Evolutionary conservation across 2,329 filamentous ascomycete species (phyloP).

Genomic region (Colletotrichum eremochloae): DNA sequence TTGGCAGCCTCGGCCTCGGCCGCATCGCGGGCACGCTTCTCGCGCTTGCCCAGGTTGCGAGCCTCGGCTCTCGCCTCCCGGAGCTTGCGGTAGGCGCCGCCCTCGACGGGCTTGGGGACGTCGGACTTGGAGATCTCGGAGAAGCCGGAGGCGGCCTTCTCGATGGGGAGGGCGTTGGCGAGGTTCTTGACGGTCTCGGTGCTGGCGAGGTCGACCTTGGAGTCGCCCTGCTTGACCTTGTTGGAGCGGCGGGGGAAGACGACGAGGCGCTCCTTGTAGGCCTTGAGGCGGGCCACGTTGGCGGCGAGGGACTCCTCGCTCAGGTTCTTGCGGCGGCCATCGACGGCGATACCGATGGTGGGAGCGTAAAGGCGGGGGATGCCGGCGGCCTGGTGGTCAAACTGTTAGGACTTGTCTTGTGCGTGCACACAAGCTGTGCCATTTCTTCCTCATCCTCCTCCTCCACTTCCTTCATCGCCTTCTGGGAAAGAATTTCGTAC

Average conservation of each 20-base stretch:
- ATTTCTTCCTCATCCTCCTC: background rate
- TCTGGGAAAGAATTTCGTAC: slow-evolving; percentile 64
- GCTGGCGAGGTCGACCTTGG: slow-evolving; percentile 82
- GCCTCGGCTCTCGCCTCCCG: slow-evolving; percentile 87
- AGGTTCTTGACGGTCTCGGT: slow-evolving; percentile 71
- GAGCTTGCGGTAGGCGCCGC: slow-evolving; percentile 89
- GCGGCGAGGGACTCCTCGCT: slow-evolving; percentile 92
- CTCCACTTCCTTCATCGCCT: background rate
- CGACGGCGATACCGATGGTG: slow-evolving; percentile 97
- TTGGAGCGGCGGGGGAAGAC: slow-evolving; percentile 97
- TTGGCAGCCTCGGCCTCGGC: slow-evolving; percentile 86
- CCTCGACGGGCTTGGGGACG: slow-evolving; percentile 79
- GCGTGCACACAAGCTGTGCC: background rate
- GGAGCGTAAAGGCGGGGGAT: slow-evolving; percentile 94
- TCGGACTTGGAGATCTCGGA: slow-evolving; percentile 86
- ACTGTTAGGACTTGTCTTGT: slow-evolving; percentile 18
- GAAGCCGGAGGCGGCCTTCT: slow-evolving; percentile 74
- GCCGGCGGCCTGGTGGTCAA: slow-evolving; percentile 81
- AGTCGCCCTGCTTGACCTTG: slow-evolving; percentile 94
- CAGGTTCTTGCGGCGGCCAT: slow-evolving; percentile 96
- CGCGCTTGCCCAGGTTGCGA: slow-evolving; percentile 84
- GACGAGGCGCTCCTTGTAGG: slow-evolving; percentile 96
- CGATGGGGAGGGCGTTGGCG: slow-evolving; percentile 78
- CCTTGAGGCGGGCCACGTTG: slow-evolving; percentile 98
- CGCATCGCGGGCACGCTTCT: slow-evolving; percentile 94